Evolutionary conservation across 305 asterid genomes (phyloP).

Genomic region (Euphrasia arctica): DNA sequence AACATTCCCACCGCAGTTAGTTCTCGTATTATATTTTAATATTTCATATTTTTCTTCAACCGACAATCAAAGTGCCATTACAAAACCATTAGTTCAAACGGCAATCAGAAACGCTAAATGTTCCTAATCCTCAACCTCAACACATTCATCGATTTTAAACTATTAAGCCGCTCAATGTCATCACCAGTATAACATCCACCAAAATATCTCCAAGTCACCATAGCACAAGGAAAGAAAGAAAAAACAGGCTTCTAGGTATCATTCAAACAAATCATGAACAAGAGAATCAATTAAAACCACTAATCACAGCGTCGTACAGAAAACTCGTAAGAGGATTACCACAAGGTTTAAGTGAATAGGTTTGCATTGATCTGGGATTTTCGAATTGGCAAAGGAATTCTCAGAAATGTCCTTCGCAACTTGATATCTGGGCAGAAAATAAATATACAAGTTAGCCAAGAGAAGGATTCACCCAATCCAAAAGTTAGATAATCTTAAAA

Average conservation of each 20-base stretch:
- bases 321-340: conserved; percentile 46
- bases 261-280: conserved; percentile 7
- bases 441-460: conserved; percentile 9
- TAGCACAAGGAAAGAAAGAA: background rate
- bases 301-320: conserved; percentile 2
- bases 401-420: conserved; percentile 47
- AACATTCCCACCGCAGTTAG: conserved; percentile 11
- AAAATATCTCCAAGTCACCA: conserved; percentile 11
- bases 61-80: too few relatives aligned
- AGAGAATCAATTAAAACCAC: conserved; percentile 15
- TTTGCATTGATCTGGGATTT: conserved; percentile 53
- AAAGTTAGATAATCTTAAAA: background rate
- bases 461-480: background rate
- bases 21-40: conserved; percentile 6
- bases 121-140: background rate
- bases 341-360: conserved; percentile 84
- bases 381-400: conserved; percentile 43
- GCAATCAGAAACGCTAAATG: too few relatives aligned
- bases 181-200: background rate
- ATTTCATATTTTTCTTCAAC: too few relatives aligned
- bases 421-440: conserved; percentile 51
- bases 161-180: conserved; percentile 14
- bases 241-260: background rate
- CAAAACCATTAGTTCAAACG: too few relatives aligned
- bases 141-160: conserved; percentile 14